Evolutionary conservation across 768 basidiomycete species (phyloP), one percentile per base, ranked within the genome.

Genomic region (Udeniomyces megalosporus): DNA sequence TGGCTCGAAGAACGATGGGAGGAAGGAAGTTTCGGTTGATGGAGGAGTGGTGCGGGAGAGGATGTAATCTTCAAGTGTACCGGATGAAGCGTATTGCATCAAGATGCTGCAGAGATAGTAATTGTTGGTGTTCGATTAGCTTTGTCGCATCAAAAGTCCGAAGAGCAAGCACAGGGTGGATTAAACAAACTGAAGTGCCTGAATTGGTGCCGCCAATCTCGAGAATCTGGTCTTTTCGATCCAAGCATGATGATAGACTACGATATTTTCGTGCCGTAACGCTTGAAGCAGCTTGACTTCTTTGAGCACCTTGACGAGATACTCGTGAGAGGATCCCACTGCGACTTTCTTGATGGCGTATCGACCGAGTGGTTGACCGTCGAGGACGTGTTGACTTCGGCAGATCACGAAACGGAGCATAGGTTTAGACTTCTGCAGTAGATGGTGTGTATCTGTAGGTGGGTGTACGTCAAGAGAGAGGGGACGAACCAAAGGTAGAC

Each of bases 211-310:
- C 0, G 89, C 90, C 70, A 93, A 92, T 0, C 83, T 67, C 1
- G 89, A 92, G 74, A 95, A 93, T 64, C 84, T 84, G 60, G 79
- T 80, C 0, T 80, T 78, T 71, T 96, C 91, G 26, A 96, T 79
- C 91, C 91, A 96, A 0, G 91, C 82, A 69, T 93, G 91, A 72
- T 96, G 93, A 69, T 95, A 95, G 4, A 87, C 89, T 65, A 97
- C 80, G 67, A 97, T 93, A 66, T 96, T 93, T 4, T 84, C 86
- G 74, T 97, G 92, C 60, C 85, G 84, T 3, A 97, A 76, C 29
- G 81, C 78, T 70, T 96, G 91, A 47, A 96, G 76, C 10, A 95
- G 77, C 47, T 87, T 82, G 58, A 96, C 87, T 81, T 85, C 34
- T 38, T 42, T 49, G 8, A 65, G 48, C 0, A 65, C 63, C 22